Base-by-base conservation (phyloP, 2,329 filamentous ascomycete genomes). In the Nothophaeocryptopus gaeumannii region DNA sequence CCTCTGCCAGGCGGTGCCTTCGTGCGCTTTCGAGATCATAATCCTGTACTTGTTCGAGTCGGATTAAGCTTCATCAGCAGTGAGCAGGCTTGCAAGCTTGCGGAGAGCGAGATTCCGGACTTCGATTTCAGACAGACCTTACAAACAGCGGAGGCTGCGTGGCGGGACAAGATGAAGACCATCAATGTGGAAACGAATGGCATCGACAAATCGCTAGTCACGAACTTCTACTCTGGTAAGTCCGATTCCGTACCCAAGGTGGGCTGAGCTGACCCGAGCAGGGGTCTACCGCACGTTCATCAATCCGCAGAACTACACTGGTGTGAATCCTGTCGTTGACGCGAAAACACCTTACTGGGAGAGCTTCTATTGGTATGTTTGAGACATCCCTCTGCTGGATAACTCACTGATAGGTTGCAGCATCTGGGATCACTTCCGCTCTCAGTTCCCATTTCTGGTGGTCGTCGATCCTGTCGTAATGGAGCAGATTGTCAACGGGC, bases 31-130 rank as follows among this genome's bases (percentile, higher is more conserved):
- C 70, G 67, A 1, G 80, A 67, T 54, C 67, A 67, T 3, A 55
- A 60, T 8, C 62, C 63, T 1, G 59, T 82, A 14, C 72, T 68
- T 13, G 81, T 78, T 0, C 71, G 77, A 38, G 81, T 87, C 0
- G 84, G 84, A 1, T 78, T 87, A 8, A 87, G 83, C 0, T 87
- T 84, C 67, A 78, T 86, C 15, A 86, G 82, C 0, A 66, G 75
- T 0, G 67, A 72, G 4, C 76, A 83, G 55, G 84, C 84, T 3
- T 87, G 84, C 62, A 50, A 64, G 8, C 82, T 80, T 52, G 73
- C 84, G 5, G 69, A 84, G 37, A 58, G 59, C 2, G 80, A 86
- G 56, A 81, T 87, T 8, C 76, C 81, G 0, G 46, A 78, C 14
- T 86, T 80, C 47, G 78, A 85, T 59, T 87, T 89, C 52, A 70